phyloP scores from a whole-genome alignment of 2,329 filamentous ascomycete species.

The Aspergillus tanneri region DNA sequence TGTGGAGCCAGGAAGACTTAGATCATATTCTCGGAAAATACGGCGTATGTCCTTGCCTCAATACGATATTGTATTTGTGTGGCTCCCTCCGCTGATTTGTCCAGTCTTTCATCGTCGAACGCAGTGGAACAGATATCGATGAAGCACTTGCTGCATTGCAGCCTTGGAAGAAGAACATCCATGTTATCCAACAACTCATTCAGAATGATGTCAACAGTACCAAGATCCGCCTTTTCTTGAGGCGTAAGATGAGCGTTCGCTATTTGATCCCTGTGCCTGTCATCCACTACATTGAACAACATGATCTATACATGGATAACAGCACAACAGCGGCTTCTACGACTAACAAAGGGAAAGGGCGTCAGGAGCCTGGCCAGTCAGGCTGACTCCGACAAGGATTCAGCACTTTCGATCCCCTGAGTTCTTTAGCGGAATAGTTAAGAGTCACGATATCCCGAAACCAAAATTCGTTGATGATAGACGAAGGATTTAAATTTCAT shows the following conservation, averaged over 20 bases:
- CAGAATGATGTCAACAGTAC: constrained; percentile 80
- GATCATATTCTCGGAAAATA: constrained; percentile 84
- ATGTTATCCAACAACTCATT: constrained; percentile 84
- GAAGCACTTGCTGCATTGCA: constrained; percentile 80
- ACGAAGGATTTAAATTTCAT: not conserved
- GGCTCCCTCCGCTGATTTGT: constrained; percentile 6
- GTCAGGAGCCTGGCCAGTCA: constrained; percentile 25
- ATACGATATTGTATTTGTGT: not conserved
- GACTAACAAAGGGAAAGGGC: constrained; percentile 37
- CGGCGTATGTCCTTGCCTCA: constrained; percentile 49
- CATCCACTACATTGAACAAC: constrained; percentile 69
- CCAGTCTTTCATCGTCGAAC: constrained; percentile 76
- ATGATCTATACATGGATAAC: constrained; percentile 63
- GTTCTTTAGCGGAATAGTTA: not conserved
- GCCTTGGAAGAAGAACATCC: constrained; percentile 80
- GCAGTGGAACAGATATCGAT: constrained; percentile 83
- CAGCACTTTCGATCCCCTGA: not conserved
- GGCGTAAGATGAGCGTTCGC: constrained; percentile 77
- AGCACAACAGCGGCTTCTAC: constrained; percentile 22
- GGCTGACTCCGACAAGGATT: constrained; percentile 21
- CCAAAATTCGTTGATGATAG: not conserved
- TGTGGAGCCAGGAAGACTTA: constrained; percentile 83
- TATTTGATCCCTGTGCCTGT: constrained; percentile 73
- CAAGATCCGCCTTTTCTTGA: constrained; percentile 77
- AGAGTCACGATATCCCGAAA: not conserved